Evolutionary conservation across 2,329 filamentous ascomycete genomes (phyloP).

Genomic region (Tolypocladium nubicola): DNA sequence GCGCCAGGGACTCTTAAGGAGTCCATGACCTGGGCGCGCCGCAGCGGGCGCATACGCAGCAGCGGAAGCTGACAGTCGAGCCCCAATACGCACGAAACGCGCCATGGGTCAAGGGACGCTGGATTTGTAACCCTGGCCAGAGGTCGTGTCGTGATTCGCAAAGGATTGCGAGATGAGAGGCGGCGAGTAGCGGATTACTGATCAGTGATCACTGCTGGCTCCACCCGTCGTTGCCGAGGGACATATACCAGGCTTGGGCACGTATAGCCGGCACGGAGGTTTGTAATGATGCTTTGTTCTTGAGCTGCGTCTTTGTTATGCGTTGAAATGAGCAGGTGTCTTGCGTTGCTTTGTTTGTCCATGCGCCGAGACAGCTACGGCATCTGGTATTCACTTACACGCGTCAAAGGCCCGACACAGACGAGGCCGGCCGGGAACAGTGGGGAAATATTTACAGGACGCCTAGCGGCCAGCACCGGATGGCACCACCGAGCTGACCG

Average conservation of each 20-base stretch:
- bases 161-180: background rate
- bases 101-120: background rate
- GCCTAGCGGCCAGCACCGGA: background rate
- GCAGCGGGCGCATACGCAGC: background rate
- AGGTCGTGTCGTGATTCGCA: background rate
- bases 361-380: no score
- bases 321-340: no score
- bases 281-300: no score
- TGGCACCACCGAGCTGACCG: background rate
- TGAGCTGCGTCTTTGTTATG: no score
- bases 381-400: no score
- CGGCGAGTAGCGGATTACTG: background rate
- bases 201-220: background rate
- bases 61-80: background rate
- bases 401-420: no score
- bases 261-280: no score
- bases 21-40: no score
- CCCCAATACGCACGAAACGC: background rate
- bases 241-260: no score
- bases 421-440: background rate
- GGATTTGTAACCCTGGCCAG: background rate
- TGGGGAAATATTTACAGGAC: background rate
- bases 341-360: no score
- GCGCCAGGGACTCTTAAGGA: background rate
- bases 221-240: background rate